phyloP scores from a whole-genome alignment of 1,139 yeast genomes.

The Diutina rugosa region DNA sequence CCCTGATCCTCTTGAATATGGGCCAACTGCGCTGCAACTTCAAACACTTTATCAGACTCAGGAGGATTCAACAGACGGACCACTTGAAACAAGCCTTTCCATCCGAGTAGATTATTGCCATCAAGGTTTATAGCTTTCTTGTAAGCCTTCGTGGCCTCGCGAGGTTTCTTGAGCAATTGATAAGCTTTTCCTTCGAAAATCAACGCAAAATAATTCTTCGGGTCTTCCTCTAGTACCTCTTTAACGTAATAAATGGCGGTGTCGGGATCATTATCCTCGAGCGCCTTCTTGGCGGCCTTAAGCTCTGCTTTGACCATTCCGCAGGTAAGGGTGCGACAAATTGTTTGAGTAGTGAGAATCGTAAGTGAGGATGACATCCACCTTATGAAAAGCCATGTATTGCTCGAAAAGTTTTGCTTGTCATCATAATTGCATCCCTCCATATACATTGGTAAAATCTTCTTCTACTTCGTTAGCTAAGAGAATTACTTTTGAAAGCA shows the following conservation, averaged over 20 bases:
- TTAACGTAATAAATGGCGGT: constrained; percentile 39
- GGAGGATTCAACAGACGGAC: constrained; percentile 12
- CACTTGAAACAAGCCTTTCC: constrained; percentile 60
- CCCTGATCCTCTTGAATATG: constrained; percentile 17
- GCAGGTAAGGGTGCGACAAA: background rate
- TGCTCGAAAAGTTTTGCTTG: no score
- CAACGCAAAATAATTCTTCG: constrained; percentile 48
- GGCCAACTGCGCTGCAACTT: constrained; percentile 18
- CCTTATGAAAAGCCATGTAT: no score
- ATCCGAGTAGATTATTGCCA: constrained; percentile 47
- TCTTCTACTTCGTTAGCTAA: no score
- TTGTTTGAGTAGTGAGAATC: background rate
- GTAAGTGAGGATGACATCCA: background rate
- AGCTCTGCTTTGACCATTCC: constrained; percentile 25
- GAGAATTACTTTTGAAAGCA: no score
- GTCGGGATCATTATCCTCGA: constrained; percentile 45
- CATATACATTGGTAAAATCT: no score
- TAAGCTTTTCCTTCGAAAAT: constrained; percentile 51
- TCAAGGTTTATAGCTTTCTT: constrained; percentile 42
- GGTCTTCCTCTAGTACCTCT: constrained; percentile 42
- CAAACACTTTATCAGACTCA: constrained; percentile 35
- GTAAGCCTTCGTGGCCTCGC: constrained; percentile 38
- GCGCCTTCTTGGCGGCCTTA: constrained; percentile 48
- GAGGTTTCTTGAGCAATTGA: constrained; percentile 25
- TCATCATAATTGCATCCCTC: no score